Percentiles rank a stretch among this genome's conserved stretches.
phyloP scores from a whole-genome alignment of 768 basidiomycete species.

The Suillus tomentosus region DNA sequence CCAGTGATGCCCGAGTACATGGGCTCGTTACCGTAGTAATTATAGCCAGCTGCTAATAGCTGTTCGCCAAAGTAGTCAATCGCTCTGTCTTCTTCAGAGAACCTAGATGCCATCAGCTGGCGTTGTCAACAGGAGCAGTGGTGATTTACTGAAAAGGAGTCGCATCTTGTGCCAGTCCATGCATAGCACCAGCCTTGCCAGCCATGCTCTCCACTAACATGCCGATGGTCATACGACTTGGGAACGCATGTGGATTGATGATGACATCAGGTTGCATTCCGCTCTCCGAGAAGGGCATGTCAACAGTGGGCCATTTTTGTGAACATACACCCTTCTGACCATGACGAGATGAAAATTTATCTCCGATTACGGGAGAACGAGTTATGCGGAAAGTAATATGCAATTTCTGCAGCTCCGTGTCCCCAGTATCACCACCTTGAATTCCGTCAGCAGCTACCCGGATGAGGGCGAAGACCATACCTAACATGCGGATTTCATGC shows the following conservation, averaged over 20 bases:
- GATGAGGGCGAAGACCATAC: conserved; percentile 41
- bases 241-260: conserved; percentile 99
- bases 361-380: conserved; percentile 95
- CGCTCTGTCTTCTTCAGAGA: conserved; percentile 96
- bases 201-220: conserved; percentile 99
- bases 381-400: conserved; percentile 93
- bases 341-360: conserved; percentile 99
- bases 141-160: conserved; percentile 90
- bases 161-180: conserved; percentile 96
- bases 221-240: conserved; percentile 99
- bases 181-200: conserved; percentile 99
- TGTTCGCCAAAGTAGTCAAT: conserved; percentile 98
- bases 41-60: conserved; percentile 91
- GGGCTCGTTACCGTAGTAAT: conserved; percentile 98
- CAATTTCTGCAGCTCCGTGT: conserved; percentile 87
- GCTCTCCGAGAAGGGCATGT: conserved; percentile 99
- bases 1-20: conserved; percentile 99
- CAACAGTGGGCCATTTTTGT: conserved; percentile 96
- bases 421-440: conserved; percentile 84
- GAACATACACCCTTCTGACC: conserved; percentile 99
- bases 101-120: conserved; percentile 49
- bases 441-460: conserved; percentile 3
- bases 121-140: conserved; percentile 9
- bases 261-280: conserved; percentile 99
- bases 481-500: conserved; percentile 89